Conservation (phyloP, 768 basidiomycete species). For the Gloeophyllum trabeum region DNA sequence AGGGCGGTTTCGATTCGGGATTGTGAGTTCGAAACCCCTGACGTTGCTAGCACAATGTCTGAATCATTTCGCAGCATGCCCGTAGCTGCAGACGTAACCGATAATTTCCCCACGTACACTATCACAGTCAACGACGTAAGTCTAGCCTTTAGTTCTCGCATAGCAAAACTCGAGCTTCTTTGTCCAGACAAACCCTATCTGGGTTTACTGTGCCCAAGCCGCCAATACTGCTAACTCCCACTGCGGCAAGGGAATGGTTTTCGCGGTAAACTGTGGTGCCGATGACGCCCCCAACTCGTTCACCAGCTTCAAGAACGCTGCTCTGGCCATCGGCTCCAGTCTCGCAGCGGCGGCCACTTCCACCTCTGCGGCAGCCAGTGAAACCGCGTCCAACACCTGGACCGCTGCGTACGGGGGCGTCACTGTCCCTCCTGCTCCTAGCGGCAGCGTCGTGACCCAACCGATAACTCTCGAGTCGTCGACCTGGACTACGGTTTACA, state of each 20-base stretch:
- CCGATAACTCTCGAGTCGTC: slow-evolving; percentile 25
- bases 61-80: slow-evolving; percentile 26
- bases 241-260: slow-evolving; percentile 58
- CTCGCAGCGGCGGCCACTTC: slow-evolving; percentile 22
- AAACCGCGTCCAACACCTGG: slow-evolving; percentile 11
- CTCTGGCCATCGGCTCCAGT: slow-evolving; percentile 41
- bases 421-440: slow-evolving; percentile 38
- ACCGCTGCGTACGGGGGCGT: slow-evolving; percentile 41
- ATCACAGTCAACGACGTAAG: slow-evolving; percentile 27
- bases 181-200: slow-evolving; percentile 39
- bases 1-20: slow-evolving; percentile 44
- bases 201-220: slow-evolving; percentile 49
- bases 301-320: slow-evolving; percentile 45
- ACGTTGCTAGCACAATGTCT: not conserved
- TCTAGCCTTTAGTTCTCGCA: not conserved
- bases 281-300: slow-evolving; percentile 49
- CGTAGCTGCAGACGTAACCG: slow-evolving; percentile 39
- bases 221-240: slow-evolving; percentile 38
- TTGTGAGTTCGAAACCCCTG: slow-evolving; percentile 28
- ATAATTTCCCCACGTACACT: slow-evolving; percentile 35
- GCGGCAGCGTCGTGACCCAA: slow-evolving; percentile 29
- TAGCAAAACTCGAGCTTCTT: slow-evolving; percentile 2
- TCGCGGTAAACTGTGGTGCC: slow-evolving; percentile 49
- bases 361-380: slow-evolving; percentile 8
- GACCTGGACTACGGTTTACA: slow-evolving; percentile 47